Percentiles rank a stretch among this genome's conserved stretches.
These are phyloP conservation scores for Colletotrichum phormii DNA, from an alignment of 2,329 filamentous ascomycete species.

Conservation along the genomic window DNA sequence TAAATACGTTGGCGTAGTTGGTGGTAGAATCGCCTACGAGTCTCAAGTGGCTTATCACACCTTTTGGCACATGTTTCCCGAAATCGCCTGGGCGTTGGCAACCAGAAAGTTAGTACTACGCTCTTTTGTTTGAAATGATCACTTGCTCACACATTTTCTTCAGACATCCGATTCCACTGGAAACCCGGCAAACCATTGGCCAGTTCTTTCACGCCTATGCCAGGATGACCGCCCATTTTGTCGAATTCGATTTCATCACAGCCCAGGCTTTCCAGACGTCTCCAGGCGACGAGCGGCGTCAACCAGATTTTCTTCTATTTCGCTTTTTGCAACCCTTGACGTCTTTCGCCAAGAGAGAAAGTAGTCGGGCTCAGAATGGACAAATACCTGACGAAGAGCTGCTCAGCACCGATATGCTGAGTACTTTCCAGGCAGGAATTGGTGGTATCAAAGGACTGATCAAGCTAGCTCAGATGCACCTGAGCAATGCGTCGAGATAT, in stretches of 20 bases:
- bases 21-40: slow-evolving; percentile 51
- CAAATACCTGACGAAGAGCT: slow-evolving; percentile 44
- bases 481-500: slow-evolving; percentile 53
- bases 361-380: slow-evolving; percentile 37
- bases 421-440: slow-evolving; percentile 53
- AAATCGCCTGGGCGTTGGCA: slow-evolving; percentile 56
- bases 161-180: slow-evolving; percentile 18
- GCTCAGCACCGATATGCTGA: slow-evolving; percentile 50
- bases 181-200: slow-evolving; percentile 44
- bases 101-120: slow-evolving; percentile 34
- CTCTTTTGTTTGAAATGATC: too few species aligned
- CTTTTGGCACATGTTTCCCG: slow-evolving; percentile 66
- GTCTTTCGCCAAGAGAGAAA: slow-evolving; percentile 39
- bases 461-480: slow-evolving; percentile 54
- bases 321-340: slow-evolving; percentile 60
- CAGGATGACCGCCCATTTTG: slow-evolving; percentile 63
- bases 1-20: slow-evolving; percentile 49
- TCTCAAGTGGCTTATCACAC: slow-evolving; percentile 56
- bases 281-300: slow-evolving; percentile 43
- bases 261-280: slow-evolving; percentile 18
- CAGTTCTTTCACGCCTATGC: slow-evolving; percentile 56
- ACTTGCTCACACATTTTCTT: not conserved
- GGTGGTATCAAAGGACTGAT: slow-evolving; percentile 57
- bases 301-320: slow-evolving; percentile 55
- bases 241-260: slow-evolving; percentile 59